phyloP scores from a whole-genome alignment of 306 rosid species.

The Carpinus fangiana region DNA sequence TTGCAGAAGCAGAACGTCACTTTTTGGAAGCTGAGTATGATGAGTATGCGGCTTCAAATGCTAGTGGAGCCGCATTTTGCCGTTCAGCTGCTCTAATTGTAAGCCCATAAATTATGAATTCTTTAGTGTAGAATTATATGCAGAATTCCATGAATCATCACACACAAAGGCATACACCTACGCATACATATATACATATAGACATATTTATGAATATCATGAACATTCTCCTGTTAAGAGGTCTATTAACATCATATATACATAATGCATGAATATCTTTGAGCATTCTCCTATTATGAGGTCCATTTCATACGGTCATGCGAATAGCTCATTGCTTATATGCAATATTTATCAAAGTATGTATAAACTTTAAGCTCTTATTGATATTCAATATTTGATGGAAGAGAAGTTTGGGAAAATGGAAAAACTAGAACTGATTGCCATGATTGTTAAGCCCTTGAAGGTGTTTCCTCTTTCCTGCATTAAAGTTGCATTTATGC shows the following conservation, averaged over 20 bases:
- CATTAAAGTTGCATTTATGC: background rate
- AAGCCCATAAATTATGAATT: constrained; percentile 30
- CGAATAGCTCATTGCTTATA: background rate
- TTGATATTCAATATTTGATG: background rate
- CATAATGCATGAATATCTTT: background rate
- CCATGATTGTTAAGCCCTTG: background rate
- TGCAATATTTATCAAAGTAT: background rate
- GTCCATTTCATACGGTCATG: background rate
- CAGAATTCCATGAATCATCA: background rate
- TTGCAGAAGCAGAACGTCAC: constrained; percentile 96
- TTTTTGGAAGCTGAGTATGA: constrained; percentile 92
- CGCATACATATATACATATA: background rate
- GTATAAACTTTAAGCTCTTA: background rate
- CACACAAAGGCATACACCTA: background rate
- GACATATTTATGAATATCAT: background rate
- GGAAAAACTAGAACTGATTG: background rate
- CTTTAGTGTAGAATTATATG: background rate
- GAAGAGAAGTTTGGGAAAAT: background rate
- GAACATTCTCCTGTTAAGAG: background rate
- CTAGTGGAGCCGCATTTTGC: constrained; percentile 91
- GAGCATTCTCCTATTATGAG: background rate
- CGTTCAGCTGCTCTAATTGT: constrained; percentile 97
- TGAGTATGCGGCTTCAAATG: constrained; percentile 83
- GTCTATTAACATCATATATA: background rate
- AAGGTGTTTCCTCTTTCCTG: background rate